phyloP scores from a whole-genome alignment of 2,329 filamentous ascomycete genomes.

The Lachnellula cervina region DNA sequence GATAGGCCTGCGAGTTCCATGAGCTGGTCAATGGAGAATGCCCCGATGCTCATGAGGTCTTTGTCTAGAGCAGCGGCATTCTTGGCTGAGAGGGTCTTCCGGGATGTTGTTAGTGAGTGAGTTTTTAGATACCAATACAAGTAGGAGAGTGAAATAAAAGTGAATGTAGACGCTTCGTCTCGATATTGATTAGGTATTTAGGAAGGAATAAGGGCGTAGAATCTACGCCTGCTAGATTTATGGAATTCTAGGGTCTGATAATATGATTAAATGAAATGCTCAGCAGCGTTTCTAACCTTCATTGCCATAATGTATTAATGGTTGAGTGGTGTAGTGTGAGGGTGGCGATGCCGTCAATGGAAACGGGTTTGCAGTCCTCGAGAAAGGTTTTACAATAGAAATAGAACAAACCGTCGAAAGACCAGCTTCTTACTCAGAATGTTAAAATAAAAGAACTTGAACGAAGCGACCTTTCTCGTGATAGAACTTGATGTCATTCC shows the following conservation, averaged over 20 bases:
- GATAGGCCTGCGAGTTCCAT: constrained; percentile 96
- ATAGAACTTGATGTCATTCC: not conserved
- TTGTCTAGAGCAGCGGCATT: constrained; percentile 84
- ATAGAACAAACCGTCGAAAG: too few species aligned
- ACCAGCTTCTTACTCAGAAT: too few species aligned
- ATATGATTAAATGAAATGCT: not conserved
- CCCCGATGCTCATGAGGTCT: constrained; percentile 84
- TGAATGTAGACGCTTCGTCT: not conserved
- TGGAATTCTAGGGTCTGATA: too few species aligned
- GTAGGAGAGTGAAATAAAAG: too few species aligned
- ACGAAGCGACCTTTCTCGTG: not conserved
- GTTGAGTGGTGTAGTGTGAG: not conserved
- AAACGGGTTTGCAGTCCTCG: too few species aligned
- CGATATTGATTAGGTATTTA: too few species aligned
- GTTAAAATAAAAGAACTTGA: not conserved
- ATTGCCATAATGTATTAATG: constrained; percentile 4
- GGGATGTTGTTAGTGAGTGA: not conserved
- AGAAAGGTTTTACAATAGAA: too few species aligned
- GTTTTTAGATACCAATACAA: too few species aligned
- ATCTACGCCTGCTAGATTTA: too few species aligned
- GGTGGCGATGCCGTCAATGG: not conserved
- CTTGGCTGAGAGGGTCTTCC: constrained; percentile 77
- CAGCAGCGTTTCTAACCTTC: constrained; percentile 11
- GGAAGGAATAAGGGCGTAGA: too few species aligned
- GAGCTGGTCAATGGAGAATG: constrained; percentile 91